These are phyloP conservation scores for Amauroascus verrucosus DNA, from an alignment of 2,329 filamentous ascomycete species.

Conservation along the genomic window DNA sequence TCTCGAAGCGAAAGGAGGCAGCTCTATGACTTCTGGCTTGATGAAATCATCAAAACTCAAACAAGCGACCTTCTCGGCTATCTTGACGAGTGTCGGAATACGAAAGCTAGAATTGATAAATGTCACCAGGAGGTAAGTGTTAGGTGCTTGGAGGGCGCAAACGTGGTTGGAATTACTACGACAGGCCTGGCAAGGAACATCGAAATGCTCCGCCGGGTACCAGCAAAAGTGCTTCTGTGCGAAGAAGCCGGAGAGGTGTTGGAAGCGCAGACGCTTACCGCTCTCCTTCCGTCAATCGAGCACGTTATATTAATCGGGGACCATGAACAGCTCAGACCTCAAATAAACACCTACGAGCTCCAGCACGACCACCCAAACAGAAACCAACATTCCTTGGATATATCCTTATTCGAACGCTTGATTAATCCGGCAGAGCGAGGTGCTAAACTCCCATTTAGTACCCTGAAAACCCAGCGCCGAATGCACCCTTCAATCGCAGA, in stretches of 20 bases:
- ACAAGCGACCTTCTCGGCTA: constrained; percentile 1
- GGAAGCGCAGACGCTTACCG: constrained; percentile 56
- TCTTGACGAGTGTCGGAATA: neutral
- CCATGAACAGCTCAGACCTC: constrained; percentile 61
- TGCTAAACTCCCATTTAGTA: constrained; percentile 29
- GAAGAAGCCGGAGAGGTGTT: constrained; percentile 68
- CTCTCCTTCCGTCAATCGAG: constrained; percentile 46
- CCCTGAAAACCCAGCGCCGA: constrained; percentile 50
- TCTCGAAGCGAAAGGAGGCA: neutral
- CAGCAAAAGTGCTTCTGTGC: constrained; percentile 53
- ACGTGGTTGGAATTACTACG: constrained; percentile 61
- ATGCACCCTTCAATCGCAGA: constrained; percentile 55
- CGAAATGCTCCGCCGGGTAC: constrained; percentile 43
- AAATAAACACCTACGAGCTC: constrained; percentile 51
- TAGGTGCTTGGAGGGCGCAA: constrained; percentile 41
- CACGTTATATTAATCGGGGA: constrained; percentile 64
- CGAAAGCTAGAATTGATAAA: constrained; percentile 11
- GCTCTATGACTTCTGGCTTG: neutral
- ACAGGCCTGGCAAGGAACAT: constrained; percentile 57
- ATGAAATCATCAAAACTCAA: constrained; percentile 9
- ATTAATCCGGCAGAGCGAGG: constrained; percentile 2
- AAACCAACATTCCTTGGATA: constrained; percentile 39
- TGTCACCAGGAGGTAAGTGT: constrained; percentile 30
- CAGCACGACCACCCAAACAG: constrained; percentile 47
- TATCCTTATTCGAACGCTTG: constrained; percentile 53